Base-by-base conservation (phyloP, 2,329 filamentous ascomycete genomes). In the Arthroderma sp. region DNA sequence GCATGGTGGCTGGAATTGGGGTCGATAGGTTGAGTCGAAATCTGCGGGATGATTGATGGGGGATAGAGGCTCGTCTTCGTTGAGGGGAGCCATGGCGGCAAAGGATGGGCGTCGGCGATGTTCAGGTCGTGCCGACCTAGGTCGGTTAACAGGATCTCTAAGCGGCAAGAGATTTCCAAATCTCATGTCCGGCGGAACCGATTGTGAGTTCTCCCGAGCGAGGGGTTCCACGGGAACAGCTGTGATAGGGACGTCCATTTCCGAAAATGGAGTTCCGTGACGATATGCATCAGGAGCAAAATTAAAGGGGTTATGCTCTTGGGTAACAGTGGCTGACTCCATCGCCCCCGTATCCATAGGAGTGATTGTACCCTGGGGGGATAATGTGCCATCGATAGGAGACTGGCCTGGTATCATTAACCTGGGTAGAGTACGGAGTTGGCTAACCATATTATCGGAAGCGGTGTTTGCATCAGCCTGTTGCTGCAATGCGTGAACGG, bases 131-230 rank as follows among this genome's bases (percentile, higher is more conserved):
- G 64, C 67, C 4, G 69, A 68, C 29, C 60, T 56, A 33, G 65
- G 60, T 39, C 74, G 71, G 49, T 62, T 52, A 36, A 72, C 59
- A 41, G 70, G 70, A 36, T 73, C 68, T n/a, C 36, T 31, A 4
- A 27, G 40, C n/a, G 40, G 29, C 27, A 31, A 28, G 48, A 61
- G 57, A 36, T 68, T 61, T 30, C 79, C 77, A 69, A 83, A 94
- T 60, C 78, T 81, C 87, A 95, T 94, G 66, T 94, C 81, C 5
- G 89, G 89, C 37, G 89, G 89, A 0, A 95, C 89, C 4, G 88
- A 95, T 63, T 94, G 86, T 28, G 86, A 94, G 39, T 73, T 70
- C 57, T 91, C 82, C 42, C 89, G 82, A 38, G 82, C 73, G 30
- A 94, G 71, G 5, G 84, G 84, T 0, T 82, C 84, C 10, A 78